Evolutionary conservation across 1,284 basidiomycete species (phyloP).

Genomic region (Malassezia restricta): DNA sequence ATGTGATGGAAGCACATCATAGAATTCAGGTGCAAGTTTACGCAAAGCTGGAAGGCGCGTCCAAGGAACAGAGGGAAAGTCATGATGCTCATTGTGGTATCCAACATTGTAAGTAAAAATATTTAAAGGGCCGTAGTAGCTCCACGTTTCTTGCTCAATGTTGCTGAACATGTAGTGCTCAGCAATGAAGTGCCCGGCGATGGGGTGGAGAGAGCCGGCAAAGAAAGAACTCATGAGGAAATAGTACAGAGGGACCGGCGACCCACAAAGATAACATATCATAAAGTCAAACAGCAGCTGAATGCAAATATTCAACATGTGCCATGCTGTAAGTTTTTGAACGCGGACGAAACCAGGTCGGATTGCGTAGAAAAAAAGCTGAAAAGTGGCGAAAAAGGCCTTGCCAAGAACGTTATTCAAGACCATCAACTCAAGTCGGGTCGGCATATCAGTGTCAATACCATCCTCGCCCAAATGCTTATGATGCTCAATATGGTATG

Average conservation of each 20-base stretch:
- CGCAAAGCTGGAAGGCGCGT: constrained; percentile 76
- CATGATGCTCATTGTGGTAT: constrained; percentile 98
- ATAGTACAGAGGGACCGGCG: constrained; percentile 52
- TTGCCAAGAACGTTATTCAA: constrained; percentile 94
- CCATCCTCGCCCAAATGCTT: constrained; percentile 91
- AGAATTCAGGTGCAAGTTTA: constrained; percentile 77
- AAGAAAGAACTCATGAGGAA: constrained; percentile 80
- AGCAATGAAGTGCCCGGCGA: constrained; percentile 92
- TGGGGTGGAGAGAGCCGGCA: constrained; percentile 85
- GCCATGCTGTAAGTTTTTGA: constrained; percentile 72
- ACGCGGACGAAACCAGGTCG: constrained; percentile 84
- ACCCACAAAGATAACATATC: constrained; percentile 33
- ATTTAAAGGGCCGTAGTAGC: constrained; percentile 88
- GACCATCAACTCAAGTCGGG: constrained; percentile 66
- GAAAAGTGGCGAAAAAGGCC: constrained; percentile 94
- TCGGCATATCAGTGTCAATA: constrained; percentile 86
- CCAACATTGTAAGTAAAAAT: constrained; percentile 91
- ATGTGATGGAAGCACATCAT: constrained; percentile 74
- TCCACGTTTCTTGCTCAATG: constrained; percentile 76
- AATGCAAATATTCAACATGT: constrained; percentile 61
- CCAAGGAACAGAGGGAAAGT: constrained; percentile 93
- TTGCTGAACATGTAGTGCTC: constrained; percentile 51
- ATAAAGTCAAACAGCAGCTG: constrained; percentile 64
- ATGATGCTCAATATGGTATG: constrained; percentile 73
- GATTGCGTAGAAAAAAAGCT: constrained; percentile 93